Conservation (phyloP, 768 basidiomycete genomes). For the Ephemerocybe angulata region DNA sequence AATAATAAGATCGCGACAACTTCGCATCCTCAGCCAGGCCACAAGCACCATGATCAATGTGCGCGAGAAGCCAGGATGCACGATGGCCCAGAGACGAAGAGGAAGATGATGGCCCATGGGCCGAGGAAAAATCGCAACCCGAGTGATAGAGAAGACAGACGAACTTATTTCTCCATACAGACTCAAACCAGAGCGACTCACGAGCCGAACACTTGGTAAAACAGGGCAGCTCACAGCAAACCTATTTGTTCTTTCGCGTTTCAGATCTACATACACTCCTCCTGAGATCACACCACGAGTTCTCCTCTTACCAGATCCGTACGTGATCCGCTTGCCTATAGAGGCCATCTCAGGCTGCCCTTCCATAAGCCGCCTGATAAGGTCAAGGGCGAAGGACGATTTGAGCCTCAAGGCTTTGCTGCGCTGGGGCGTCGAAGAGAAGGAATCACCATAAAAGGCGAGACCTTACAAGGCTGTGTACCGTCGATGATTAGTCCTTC, state of each 20-base stretch:
- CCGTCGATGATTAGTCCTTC: background rate
- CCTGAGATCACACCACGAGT: slow-evolving; percentile 4
- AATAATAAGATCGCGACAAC: too few relatives aligned
- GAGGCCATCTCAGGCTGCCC: background rate
- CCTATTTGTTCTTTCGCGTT: background rate
- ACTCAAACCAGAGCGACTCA: background rate
- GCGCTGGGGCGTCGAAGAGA: too few relatives aligned
- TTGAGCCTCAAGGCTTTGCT: background rate
- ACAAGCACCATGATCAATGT: too few relatives aligned
- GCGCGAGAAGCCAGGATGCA: too few relatives aligned
- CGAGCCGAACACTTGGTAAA: background rate
- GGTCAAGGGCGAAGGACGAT: background rate
- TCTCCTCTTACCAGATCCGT: slow-evolving; percentile 1
- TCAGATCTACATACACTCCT: slow-evolving; percentile 1
- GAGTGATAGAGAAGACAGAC: too few relatives aligned
- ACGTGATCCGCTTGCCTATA: slow-evolving; percentile 4
- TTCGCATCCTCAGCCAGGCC: too few relatives aligned
- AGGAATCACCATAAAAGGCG: background rate
- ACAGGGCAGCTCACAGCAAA: background rate
- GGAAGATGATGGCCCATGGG: too few relatives aligned
- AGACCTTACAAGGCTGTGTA: background rate
- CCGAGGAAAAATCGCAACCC: too few relatives aligned
- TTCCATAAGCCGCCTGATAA: background rate
- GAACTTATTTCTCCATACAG: background rate
- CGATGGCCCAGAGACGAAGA: too few relatives aligned